Percentiles rank a stretch among this genome's conserved stretches.
phyloP scores from a whole-genome alignment of 139 green algal species.

The Closterium sp. region DNA sequence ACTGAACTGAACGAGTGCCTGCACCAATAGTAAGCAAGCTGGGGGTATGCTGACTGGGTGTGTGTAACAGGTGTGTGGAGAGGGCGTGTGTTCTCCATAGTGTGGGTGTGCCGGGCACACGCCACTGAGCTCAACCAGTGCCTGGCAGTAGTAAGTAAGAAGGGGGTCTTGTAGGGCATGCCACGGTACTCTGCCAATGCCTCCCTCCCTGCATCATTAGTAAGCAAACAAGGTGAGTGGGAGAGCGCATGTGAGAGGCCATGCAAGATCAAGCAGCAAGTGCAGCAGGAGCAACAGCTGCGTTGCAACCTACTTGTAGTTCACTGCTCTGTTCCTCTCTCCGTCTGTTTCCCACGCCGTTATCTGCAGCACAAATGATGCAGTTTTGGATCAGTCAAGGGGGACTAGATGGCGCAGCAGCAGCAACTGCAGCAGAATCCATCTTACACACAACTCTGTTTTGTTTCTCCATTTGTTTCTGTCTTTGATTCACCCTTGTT shows the following conservation, averaged over 20 bases:
- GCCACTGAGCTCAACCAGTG: no score
- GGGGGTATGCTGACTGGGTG: background rate
- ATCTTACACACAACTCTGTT: no score
- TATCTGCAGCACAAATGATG: background rate
- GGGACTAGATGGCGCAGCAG: background rate
- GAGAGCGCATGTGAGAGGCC: no score
- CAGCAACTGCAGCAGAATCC: background rate
- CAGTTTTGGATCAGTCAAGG: background rate
- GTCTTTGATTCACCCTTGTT: background rate
- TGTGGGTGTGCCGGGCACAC: background rate
- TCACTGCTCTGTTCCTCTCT: background rate
- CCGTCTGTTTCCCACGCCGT: background rate
- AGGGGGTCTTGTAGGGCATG: no score
- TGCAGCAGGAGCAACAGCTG: no score
- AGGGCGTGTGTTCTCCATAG: constrained; percentile 29
- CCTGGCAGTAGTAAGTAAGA: no score
- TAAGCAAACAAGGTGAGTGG: no score
- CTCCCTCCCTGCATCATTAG: no score
- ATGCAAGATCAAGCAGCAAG: no score
- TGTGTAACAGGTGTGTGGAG: background rate
- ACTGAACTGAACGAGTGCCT: background rate
- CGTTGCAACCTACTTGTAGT: no score
- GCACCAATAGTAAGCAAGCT: background rate
- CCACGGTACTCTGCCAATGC: no score
- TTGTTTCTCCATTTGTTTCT: no score